phyloP scores from a whole-genome alignment of 306 rosid genomes.

The Sphenostylis stenocarpa region DNA sequence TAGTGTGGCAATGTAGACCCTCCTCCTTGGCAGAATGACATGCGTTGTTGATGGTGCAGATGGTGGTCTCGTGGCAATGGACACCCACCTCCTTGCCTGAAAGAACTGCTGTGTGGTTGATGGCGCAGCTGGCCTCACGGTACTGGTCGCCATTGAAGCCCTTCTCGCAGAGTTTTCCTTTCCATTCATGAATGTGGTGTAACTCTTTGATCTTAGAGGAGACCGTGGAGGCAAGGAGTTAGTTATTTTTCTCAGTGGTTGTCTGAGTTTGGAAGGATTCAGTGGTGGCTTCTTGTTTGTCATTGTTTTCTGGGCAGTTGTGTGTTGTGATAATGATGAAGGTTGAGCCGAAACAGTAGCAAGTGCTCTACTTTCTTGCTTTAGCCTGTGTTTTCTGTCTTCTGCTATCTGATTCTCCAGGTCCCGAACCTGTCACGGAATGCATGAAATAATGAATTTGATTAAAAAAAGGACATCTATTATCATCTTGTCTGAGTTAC shows the following conservation, averaged over 20 bases:
- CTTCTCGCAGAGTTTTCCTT: slow-evolving; percentile 69
- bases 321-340: slow-evolving; percentile 44
- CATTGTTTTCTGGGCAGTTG: slow-evolving; percentile 36
- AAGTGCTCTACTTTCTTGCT: slow-evolving; percentile 75
- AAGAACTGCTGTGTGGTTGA: slow-evolving; percentile 44
- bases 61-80: slow-evolving; percentile 68
- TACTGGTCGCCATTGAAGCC: slow-evolving; percentile 41
- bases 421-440: slow-evolving; percentile 68
- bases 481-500: not conserved
- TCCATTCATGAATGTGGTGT: slow-evolving; percentile 41
- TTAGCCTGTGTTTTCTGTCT: slow-evolving; percentile 78
- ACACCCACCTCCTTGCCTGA: slow-evolving; percentile 87
- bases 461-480: not conserved
- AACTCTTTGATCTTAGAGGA: slow-evolving; percentile 49
- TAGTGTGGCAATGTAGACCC: slow-evolving; percentile 75
- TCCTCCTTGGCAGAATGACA: slow-evolving; percentile 64
- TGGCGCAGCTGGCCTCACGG: slow-evolving; percentile 56
- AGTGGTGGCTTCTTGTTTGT: slow-evolving; percentile 75
- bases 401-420: slow-evolving; percentile 88
- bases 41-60: slow-evolving; percentile 22
- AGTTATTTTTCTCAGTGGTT: slow-evolving; percentile 70
- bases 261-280: slow-evolving; percentile 67
- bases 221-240: slow-evolving; percentile 63
- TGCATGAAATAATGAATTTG: not conserved
- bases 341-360: slow-evolving; percentile 62